Percentiles rank a stretch among this genome's conserved stretches.
phyloP scores from a whole-genome alignment of 805 yeast species.

The Debaryomyces castellii region DNA sequence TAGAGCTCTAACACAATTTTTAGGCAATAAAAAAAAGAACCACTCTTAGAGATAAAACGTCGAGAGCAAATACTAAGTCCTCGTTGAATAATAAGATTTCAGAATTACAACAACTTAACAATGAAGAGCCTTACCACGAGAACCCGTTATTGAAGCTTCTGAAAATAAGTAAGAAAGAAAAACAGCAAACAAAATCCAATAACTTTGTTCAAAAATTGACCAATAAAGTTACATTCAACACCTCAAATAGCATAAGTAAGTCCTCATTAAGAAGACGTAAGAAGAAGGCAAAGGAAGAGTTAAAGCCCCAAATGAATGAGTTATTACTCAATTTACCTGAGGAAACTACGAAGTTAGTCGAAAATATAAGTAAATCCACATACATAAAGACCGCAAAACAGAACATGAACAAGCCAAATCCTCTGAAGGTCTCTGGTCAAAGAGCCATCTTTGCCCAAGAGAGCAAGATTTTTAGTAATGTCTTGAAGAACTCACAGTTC shows the following conservation, averaged over 20 bases:
- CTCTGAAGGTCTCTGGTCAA: conserved; percentile 37
- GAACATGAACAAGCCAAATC: conserved; percentile 50
- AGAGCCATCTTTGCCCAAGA: conserved; percentile 58
- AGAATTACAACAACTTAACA: conserved; percentile 21
- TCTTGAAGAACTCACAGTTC: conserved; percentile 55
- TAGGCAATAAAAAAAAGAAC: conserved; percentile 34
- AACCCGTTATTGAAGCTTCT: conserved; percentile 54
- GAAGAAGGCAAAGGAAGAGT: conserved; percentile 55
- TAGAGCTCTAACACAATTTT: conserved; percentile 4
- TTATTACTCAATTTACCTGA: conserved; percentile 53
- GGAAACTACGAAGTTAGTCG: conserved; percentile 16
- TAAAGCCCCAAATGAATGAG: conserved; percentile 69
- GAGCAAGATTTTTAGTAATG: conserved; percentile 54
- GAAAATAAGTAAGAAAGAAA: conserved; percentile 55
- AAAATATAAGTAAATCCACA: conserved; percentile 4
- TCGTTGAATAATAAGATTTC: conserved; percentile 24
- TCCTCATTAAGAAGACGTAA: conserved; percentile 66
- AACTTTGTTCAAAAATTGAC: conserved; percentile 32
- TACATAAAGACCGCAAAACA: conserved; percentile 22
- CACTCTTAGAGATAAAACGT: conserved; percentile 32
- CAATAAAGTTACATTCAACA: conserved; percentile 27
- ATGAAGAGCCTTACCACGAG: conserved; percentile 24
- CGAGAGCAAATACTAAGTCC: conserved; percentile 15
- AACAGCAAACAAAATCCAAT: conserved; percentile 39
- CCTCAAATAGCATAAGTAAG: conserved; percentile 56